Base-by-base conservation (phyloP, 768 basidiomycete species). In the Hebeloma cylindrosporum region DNA sequence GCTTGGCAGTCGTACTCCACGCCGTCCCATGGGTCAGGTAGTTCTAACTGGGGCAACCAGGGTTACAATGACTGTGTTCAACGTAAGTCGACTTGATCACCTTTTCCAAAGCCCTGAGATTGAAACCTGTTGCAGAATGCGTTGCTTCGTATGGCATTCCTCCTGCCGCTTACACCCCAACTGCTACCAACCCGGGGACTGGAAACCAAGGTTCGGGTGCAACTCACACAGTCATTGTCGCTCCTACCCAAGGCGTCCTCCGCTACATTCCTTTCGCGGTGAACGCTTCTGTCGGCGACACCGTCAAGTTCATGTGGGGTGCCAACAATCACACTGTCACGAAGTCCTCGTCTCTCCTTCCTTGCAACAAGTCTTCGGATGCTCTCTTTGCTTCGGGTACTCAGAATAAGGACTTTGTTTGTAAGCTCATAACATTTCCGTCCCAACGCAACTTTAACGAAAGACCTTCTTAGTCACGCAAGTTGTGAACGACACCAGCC, bases 281-380 rank as follows among this genome's bases (percentile, higher is more conserved):
- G 51, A 86, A 88, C 58, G 87, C 85, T 4, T 80, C 83, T 23
- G 77, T 83, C 47, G 88, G 88, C 43, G 87, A 89, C 64, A 87
- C 83, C 56, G 63, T 91, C 67, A 69, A 73, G 60, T 90, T 82
- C 71, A 71, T 82, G 65, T 92, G 88, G 88, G 75, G 77, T 43
- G 87, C 84, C 40, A 78, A 85, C 70, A 78, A 77, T 59, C 88
- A 89, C 72, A 90, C 87, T 23, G 89, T 90, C 57, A 91, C 89
- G 54, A 85, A 89, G 71, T 79, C 79, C 13, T 87, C 85, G 0
- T 59, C 70, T 34, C 72, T 88, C 47, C 59, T 66, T 3, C 74
- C 81, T 48, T 92, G 89, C 79, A 91, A 91, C 78, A 80, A 81
- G 68, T 77, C 83, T 16, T 47, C 59, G 16, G 77, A 79, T 38